phyloP scores from a whole-genome alignment of 2,329 filamentous ascomycete species.

The Myriosclerotinia scirpicola region DNA sequence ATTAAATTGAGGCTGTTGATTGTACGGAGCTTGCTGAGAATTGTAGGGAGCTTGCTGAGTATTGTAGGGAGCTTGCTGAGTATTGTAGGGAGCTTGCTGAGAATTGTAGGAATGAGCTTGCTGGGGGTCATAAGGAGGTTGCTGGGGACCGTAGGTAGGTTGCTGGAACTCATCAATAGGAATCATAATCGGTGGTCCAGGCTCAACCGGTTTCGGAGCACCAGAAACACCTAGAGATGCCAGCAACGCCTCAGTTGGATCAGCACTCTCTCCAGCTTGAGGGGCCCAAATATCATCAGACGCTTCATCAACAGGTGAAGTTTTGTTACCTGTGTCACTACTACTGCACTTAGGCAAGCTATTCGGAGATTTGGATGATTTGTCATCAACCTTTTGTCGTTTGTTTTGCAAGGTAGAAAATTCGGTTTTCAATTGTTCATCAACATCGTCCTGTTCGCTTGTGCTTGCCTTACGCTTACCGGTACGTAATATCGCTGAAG shows the following conservation, averaged over 20 bases:
- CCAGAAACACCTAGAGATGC: conserved; percentile 43
- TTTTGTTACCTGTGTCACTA: conserved; percentile 27
- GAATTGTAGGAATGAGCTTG: conserved; percentile 6
- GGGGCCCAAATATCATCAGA: conserved; percentile 40
- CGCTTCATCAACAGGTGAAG: conserved; percentile 31
- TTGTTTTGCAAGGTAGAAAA: conserved; percentile 28
- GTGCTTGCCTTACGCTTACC: conserved; percentile 34
- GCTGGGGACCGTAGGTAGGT: conserved; percentile 8
- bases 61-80: conserved; percentile 21
- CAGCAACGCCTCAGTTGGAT: conserved; percentile 40
- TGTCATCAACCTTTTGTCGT: conserved; percentile 33
- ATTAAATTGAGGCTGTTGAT: conserved; percentile 38
- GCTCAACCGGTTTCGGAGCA: conserved; percentile 39
- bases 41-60: conserved; percentile 13
- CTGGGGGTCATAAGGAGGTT: conserved; percentile 10
- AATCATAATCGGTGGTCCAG: conserved; percentile 25
- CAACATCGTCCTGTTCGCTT: conserved; percentile 28
- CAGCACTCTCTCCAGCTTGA: conserved; percentile 37
- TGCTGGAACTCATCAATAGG: conserved; percentile 18
- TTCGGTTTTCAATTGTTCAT: conserved; percentile 26
- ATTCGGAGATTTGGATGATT: conserved; percentile 2
- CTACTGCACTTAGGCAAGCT: conserved; percentile 17
- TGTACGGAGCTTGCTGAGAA: conserved; percentile 20
- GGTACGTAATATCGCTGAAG: conserved; percentile 20
- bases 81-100: conserved; percentile 23